Evolutionary conservation across 2,329 filamentous ascomycete species (phyloP).

Genomic region (Exophiala sideris): DNA sequence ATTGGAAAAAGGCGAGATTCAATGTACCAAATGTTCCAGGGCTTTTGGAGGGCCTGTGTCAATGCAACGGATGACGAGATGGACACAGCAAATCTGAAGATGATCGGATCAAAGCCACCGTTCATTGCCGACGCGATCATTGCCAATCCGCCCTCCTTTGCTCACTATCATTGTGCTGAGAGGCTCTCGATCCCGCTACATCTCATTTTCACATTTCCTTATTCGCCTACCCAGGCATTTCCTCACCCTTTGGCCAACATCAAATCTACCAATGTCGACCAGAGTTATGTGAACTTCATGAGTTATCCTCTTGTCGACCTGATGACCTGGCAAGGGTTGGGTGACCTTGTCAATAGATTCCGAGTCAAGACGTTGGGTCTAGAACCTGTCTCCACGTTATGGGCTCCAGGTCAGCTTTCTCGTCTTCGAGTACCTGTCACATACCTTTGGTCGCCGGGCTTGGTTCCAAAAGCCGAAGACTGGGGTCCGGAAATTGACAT

Average conservation of each 20-base stretch:
- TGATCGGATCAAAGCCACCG: conserved; percentile 57
- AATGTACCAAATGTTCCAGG: conserved; percentile 80
- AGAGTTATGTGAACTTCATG: conserved; percentile 74
- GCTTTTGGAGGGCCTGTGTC: conserved; percentile 76
- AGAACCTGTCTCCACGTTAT: conserved; percentile 71
- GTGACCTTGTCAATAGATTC: conserved; percentile 74
- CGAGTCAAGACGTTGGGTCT: conserved; percentile 65
- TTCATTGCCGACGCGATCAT: conserved; percentile 40
- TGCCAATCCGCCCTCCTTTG: conserved; percentile 39
- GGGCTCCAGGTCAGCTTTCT: conserved; percentile 71
- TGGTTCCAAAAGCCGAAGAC: conserved; percentile 54
- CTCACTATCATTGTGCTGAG: conserved; percentile 38
- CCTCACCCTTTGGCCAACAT: conserved; percentile 76
- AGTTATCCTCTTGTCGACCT: conserved; percentile 77
- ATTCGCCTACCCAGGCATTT: conserved; percentile 68
- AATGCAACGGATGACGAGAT: conserved; percentile 63
- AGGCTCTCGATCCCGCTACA: conserved; percentile 35
- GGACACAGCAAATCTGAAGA: conserved; percentile 58
- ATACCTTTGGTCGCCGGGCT: conserved; percentile 58
- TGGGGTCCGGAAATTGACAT: conserved; percentile 55
- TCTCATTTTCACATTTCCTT: conserved; percentile 55
- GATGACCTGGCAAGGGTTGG: conserved; percentile 58
- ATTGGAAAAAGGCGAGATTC: conserved; percentile 63
- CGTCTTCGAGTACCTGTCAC: conserved; percentile 72
- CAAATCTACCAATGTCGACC: conserved; percentile 67